A percentile compares a stretch with the other conserved stretches of the same genome.
Evolutionary conservation across 257 asterid species (phyloP).

Genomic region (Vinca minor): DNA sequence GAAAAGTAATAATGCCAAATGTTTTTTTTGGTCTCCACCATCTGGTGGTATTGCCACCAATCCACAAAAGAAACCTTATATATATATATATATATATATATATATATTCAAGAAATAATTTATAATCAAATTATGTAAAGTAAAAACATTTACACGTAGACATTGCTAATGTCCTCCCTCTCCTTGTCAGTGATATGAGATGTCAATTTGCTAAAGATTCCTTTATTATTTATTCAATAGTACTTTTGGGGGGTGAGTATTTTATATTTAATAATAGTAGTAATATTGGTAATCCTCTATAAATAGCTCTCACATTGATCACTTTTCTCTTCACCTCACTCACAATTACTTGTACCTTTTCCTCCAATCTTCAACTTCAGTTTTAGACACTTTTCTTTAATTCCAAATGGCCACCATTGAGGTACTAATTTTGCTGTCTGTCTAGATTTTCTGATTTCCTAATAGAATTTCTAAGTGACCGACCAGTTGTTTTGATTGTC

Average conservation of each 20-base stretch:
- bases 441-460: background rate
- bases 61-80: constrained; percentile 9
- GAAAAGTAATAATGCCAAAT: constrained; percentile 25
- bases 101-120: too few species aligned
- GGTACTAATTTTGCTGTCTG: constrained; percentile 22
- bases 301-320: constrained; percentile 33
- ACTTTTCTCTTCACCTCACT: constrained; percentile 30
- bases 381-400: background rate
- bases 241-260: too few species aligned
- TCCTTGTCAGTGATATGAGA: constrained; percentile 27
- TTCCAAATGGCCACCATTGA: constrained; percentile 53
- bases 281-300: constrained; percentile 38
- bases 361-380: constrained; percentile 4
- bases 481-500: background rate
- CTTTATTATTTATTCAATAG: constrained; percentile 3
- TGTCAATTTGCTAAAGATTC: constrained; percentile 32
- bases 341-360: constrained; percentile 11
- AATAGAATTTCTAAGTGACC: too few species aligned
- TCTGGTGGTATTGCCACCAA: constrained; percentile 42
- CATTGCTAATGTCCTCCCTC: constrained; percentile 19
- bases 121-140: too few species aligned
- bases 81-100: too few species aligned
- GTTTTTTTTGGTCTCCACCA: constrained; percentile 48
- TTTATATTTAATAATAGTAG: too few species aligned
- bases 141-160: constrained; percentile 40